Conservation (phyloP, 495 filamentous ascomycete genomes). For the Tuber melanosporum region DNA sequence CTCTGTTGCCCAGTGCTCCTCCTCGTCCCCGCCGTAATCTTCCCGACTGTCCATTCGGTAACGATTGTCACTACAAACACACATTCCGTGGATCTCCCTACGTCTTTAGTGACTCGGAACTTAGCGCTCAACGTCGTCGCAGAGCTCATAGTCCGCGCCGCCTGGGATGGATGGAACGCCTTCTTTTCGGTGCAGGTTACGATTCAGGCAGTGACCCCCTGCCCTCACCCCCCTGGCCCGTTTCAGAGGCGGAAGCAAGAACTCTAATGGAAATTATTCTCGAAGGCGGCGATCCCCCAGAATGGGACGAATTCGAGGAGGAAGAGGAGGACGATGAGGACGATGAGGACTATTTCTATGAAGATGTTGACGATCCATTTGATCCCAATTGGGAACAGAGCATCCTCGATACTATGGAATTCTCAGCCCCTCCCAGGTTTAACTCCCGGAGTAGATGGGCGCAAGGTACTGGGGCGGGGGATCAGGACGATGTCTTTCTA, state of each 20-base stretch:
- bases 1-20: conserved; percentile 18
- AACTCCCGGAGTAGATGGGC: neutral
- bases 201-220: conserved; percentile 10
- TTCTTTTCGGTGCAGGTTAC: conserved; percentile 19
- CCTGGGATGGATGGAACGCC: conserved; percentile 22
- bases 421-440: neutral
- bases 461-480: neutral
- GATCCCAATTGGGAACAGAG: neutral
- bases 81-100: conserved; percentile 29
- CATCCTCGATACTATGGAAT: neutral
- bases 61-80: conserved; percentile 42
- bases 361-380: conserved; percentile 19
- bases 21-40: neutral
- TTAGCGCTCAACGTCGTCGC: conserved; percentile 23
- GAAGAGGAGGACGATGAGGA: conserved; percentile 22
- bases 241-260: conserved; percentile 18
- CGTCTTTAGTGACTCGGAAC: conserved; percentile 31
- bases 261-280: conserved; percentile 32
- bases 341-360: conserved; percentile 8
- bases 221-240: conserved; percentile 8
- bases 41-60: conserved; percentile 42
- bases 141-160: conserved; percentile 6
- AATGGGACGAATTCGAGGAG: conserved; percentile 21
- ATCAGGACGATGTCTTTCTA: neutral
- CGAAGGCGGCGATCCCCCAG: conserved; percentile 18